These are phyloP conservation scores for Fagopyrum homotropicum DNA, from an alignment of 148 eudicot genomes.

Conservation along the genomic window DNA sequence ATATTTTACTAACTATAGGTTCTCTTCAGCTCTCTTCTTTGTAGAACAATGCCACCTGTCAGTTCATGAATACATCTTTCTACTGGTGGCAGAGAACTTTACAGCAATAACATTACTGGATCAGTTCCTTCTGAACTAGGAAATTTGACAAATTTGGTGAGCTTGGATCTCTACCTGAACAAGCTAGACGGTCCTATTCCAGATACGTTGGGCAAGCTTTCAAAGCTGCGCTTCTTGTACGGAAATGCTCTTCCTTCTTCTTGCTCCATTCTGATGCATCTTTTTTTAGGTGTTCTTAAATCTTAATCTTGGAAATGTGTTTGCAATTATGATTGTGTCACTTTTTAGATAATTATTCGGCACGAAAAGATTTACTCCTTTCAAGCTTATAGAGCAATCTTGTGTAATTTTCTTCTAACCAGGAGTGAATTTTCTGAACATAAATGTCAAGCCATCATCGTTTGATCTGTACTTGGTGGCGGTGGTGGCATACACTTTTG, in stretches of 20 bases:
- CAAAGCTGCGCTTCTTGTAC: slow-evolving; percentile 22
- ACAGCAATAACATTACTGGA: slow-evolving; percentile 27
- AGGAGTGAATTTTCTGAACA: neutral
- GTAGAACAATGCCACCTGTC: neutral
- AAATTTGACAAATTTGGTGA: slow-evolving; percentile 25
- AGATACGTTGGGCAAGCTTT: slow-evolving; percentile 23
- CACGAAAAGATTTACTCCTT: neutral
- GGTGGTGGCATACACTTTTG: neutral
- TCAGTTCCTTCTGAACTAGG: slow-evolving; percentile 21
- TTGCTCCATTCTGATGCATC: neutral
- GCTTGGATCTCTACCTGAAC: slow-evolving; percentile 33
- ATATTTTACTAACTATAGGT: neutral
- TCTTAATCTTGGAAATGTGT: neutral
- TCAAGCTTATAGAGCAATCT: neutral
- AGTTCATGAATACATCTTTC: neutral
- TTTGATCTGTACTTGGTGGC: neutral
- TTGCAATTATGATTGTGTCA: neutral
- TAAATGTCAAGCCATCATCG: neutral
- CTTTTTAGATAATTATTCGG: neutral
- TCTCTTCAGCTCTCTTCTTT: neutral
- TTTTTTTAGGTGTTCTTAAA: neutral
- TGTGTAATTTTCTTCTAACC: neutral
- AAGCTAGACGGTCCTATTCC: slow-evolving; percentile 24
- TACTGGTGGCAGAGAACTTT: slow-evolving; percentile 24
- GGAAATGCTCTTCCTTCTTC: slow-evolving; percentile 6